Evolutionary conservation across 148 eudicot genomes (phyloP).

Genomic region (Rhododendron vialii): DNA sequence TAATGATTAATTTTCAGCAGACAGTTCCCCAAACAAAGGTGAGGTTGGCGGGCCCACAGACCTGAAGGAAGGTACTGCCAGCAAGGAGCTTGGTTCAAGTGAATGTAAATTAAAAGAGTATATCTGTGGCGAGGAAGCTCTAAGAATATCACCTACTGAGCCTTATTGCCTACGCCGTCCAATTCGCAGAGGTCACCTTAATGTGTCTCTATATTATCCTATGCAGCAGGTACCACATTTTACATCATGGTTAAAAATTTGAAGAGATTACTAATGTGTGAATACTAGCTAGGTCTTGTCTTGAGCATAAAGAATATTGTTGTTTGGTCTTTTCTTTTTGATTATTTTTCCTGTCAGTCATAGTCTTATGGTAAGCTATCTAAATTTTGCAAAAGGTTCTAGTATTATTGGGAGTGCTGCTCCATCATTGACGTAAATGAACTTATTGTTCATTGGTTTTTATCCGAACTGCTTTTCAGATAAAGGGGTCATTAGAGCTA

Average conservation of each 20-base stretch:
- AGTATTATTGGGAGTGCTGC: not conserved
- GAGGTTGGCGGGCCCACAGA: slow-evolving; percentile 30
- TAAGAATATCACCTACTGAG: slow-evolving; percentile 77
- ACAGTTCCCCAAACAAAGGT: slow-evolving; percentile 33
- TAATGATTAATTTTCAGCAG: slow-evolving; percentile 32
- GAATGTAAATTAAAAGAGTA: slow-evolving; percentile 55
- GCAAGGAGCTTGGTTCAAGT: slow-evolving; percentile 23
- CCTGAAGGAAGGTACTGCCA: slow-evolving; percentile 28
- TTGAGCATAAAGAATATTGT: not conserved
- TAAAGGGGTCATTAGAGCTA: not conserved
- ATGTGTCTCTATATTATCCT: slow-evolving; percentile 83
- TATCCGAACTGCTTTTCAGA: not conserved
- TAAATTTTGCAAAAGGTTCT: not conserved
- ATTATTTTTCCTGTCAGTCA: not conserved
- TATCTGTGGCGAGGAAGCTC: slow-evolving; percentile 93
- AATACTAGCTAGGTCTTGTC: not conserved
- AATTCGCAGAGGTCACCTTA: slow-evolving; percentile 93
- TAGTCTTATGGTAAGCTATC: not conserved
- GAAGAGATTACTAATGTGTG: not conserved
- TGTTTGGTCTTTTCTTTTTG: not conserved
- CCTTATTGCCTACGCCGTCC: slow-evolving; percentile 96
- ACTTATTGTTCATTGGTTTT: not conserved
- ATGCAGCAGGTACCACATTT: slow-evolving; percentile 71
- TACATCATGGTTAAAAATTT: not conserved
- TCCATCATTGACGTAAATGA: not conserved